Evolutionary conservation across 495 filamentous ascomycete genomes (phyloP).

Genomic region (Endocarpon pusillum): DNA sequence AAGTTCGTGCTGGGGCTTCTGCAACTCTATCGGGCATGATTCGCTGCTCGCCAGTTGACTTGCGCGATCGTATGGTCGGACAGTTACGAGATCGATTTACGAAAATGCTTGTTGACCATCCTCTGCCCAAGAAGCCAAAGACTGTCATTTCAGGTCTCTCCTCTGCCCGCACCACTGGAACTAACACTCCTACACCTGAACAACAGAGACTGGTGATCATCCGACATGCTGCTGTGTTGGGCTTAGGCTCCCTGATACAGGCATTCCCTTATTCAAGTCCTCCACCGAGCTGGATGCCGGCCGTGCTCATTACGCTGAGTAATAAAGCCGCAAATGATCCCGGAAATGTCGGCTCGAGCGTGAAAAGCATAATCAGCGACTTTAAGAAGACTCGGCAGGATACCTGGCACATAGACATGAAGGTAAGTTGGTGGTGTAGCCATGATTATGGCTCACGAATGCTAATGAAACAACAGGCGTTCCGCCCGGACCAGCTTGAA

Average conservation of each 20-base stretch:
- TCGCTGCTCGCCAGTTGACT: constrained; percentile 72
- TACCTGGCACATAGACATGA: constrained; percentile 95
- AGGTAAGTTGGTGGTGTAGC: constrained; percentile 41
- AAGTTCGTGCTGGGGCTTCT: constrained; percentile 84
- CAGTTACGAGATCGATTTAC: constrained; percentile 67
- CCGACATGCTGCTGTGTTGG: constrained; percentile 82
- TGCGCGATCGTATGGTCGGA: constrained; percentile 59
- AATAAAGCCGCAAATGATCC: constrained; percentile 72
- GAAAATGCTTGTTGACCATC: constrained; percentile 56
- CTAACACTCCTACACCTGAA: constrained; percentile 65
- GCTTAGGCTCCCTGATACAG: constrained; percentile 77
- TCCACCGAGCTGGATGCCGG: constrained; percentile 85
- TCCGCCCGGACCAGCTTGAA: constrained; percentile 80
- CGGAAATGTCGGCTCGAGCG: constrained; percentile 88
- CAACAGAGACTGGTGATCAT: constrained; percentile 61
- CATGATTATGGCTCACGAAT: constrained; percentile 1
- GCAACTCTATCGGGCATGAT: constrained; percentile 95
- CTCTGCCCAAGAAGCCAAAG: constrained; percentile 59
- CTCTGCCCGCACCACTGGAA: constrained; percentile 36
- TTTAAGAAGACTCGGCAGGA: constrained; percentile 99
- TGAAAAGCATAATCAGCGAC: constrained; percentile 88
- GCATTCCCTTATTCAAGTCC: constrained; percentile 96
- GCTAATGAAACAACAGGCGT: constrained; percentile 45
- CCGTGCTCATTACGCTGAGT: constrained; percentile 74
- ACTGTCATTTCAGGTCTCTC: constrained; percentile 20